Percentiles rank a stretch among this genome's conserved stretches.
These are phyloP conservation scores for Venturia nashicola DNA, from an alignment of 2,329 filamentous ascomycete genomes.

Conservation along the genomic window DNA sequence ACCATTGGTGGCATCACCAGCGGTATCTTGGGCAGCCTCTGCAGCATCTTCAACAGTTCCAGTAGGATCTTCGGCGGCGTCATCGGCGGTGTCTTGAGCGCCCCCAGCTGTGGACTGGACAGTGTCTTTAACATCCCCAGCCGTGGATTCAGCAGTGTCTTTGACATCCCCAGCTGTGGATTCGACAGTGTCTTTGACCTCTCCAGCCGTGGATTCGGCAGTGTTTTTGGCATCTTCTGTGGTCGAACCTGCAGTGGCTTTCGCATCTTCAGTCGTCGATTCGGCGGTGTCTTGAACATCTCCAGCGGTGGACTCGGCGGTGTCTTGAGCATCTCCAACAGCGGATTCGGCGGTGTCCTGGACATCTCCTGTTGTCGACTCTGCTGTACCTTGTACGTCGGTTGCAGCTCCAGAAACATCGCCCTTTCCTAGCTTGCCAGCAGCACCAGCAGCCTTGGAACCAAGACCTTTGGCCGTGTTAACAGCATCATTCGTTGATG, in stretches of 20 bases:
- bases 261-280: constrained; percentile 14
- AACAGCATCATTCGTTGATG: constrained; percentile 22
- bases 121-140: constrained; percentile 16
- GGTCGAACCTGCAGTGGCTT: constrained; percentile 17
- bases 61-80: constrained; percentile 14
- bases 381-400: constrained; percentile 22
- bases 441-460: constrained; percentile 15
- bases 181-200: constrained; percentile 18
- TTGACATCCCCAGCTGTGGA: constrained; percentile 15
- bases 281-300: constrained; percentile 20
- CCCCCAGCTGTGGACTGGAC: constrained; percentile 18
- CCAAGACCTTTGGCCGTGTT: constrained; percentile 21
- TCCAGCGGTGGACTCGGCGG: constrained; percentile 20
- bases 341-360: constrained; percentile 19
- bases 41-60: constrained; percentile 16
- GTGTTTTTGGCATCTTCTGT: constrained; percentile 18
- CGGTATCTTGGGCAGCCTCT: constrained; percentile 18
- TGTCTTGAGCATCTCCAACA: constrained; percentile 18
- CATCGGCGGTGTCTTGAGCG: constrained; percentile 20
- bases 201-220: constrained; percentile 11
- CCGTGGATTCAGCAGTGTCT: constrained; percentile 17
- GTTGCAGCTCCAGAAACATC: constrained; percentile 16
- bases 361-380: constrained; percentile 13
- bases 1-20: constrained; percentile 13
- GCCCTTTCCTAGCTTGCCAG: constrained; percentile 14